Base-by-base conservation (phyloP, 1,284 basidiomycete genomes). In the Tilletia horrida region DNA sequence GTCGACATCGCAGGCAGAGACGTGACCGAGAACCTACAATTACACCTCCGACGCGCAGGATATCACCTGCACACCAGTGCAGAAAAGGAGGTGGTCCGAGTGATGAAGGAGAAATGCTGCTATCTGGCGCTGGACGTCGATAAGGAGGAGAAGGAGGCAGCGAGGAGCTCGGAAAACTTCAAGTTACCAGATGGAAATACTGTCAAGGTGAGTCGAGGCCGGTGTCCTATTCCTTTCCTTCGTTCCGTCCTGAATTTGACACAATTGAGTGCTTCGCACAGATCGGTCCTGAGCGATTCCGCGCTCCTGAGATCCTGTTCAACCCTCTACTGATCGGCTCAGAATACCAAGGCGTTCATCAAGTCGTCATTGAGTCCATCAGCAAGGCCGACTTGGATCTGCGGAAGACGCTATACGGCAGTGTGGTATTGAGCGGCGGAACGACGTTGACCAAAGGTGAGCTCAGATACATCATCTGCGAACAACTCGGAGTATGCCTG, bases 101-200 rank as follows among this genome's bases (percentile, higher is more conserved):
- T 92, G 62, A 97, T 98, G 83, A 99, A 98, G 84, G 96, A 98
- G 85, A 96, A 97, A 82, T 91, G 90, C 69, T 98, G 95, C 82
- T 98, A 97, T 84, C 86, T 98, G 67, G 92, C 95, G 2, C 81
- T 92, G 50, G 93, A 92, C 79, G 92, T 93, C 1, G 85, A 86
- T 2, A 97, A 96, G 83, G 96, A 97, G 83, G 94, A 97, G 84
- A 97, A 97, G 82, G 94, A 97, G 66, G 47, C 63, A 11, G 29
- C 44, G 9, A 74, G 75, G 52, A 67, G 71, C 31, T 69, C 85
- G 70, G 95, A 97, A 82, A 93, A 95, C 76, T 98, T 97, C 84
- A 88, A 88, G 76, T 84, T 99, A 74, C 96, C 96, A 4, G 96
- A 99, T 81, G 96, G 96, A 47, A 95, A 96, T 79, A 86, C 91